Base-by-base conservation (phyloP, 1,284 basidiomycete species). In the Microstroma glucosiphilum region DNA sequence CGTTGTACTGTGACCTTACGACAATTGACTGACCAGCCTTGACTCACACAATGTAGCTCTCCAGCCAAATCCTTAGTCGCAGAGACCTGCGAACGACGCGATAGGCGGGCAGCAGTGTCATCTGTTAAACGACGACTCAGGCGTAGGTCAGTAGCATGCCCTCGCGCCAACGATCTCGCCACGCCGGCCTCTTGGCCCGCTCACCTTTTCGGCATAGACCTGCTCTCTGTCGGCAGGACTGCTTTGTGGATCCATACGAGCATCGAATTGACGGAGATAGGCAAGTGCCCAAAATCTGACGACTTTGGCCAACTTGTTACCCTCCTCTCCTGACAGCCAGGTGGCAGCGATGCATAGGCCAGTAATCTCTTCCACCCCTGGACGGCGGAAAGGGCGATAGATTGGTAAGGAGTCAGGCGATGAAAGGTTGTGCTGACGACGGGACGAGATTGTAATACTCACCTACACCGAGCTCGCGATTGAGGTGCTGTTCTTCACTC, bases 291-390 rank as follows among this genome's bases (percentile, higher is more conserved):
- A 76, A 56, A 66, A 74, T 15, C 70, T 59, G 3, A 68, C 68
- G 19, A 71, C 56, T 6, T 66, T 58, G 1, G 70, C 62, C 8
- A 72, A 63, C 13, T 64, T 67, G 30, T 61, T 64, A 1, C 67
- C 70, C 0, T 66, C 62, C 17, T 70, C 66, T 2, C 70, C 71
- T 3, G 70, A 68, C 0, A 74, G 63, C 71, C 71, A 75, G 40
- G 63, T 68, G 8, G 67, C 66, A 7, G 70, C 72, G 11, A 73
- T 69, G 58, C 71, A 75, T 3, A 70, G 72, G 8, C 72, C 72
- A 2, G 69, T 74, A 59, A 76, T 76, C 61, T 76, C 73, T 58
- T 76, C 73, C 12, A 76, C 72, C 12, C 73, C 73, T 37, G 30
- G 30, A 37, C 30, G 30, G 30, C n/a, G n/a, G n/a, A n/a, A n/a